phyloP scores from a whole-genome alignment of 371 early-diverging fungal species.

The Mortierella sp. region DNA sequence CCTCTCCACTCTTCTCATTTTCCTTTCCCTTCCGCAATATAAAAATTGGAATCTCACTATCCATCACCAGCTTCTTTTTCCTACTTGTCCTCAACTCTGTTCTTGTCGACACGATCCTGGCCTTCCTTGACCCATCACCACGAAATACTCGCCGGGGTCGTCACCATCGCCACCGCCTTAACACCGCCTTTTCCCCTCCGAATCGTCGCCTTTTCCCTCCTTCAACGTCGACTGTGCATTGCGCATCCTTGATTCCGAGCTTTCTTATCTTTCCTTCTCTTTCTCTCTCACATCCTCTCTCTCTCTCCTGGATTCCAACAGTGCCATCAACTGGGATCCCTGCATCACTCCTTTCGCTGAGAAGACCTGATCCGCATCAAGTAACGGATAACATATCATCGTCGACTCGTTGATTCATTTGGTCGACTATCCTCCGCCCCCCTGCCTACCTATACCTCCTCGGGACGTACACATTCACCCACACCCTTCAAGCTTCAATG shows the following conservation, averaged over 20 bases:
- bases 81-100: not conserved
- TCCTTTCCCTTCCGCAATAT: constrained; percentile 22
- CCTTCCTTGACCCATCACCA: no score
- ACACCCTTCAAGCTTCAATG: constrained; percentile 4
- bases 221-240: no score
- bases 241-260: not conserved
- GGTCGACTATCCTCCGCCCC: not conserved
- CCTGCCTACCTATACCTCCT: not conserved
- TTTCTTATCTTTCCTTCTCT: constrained; percentile 1
- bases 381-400: constrained; percentile 22
- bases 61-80: constrained; percentile 10
- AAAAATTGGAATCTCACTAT: constrained; percentile 40
- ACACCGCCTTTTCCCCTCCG: not conserved
- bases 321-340: constrained; percentile 7
- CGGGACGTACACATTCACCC: not conserved
- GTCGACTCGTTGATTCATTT: not conserved
- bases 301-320: constrained; percentile 18
- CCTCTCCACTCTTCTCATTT: not conserved
- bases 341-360: not conserved
- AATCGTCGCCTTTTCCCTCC: not conserved
- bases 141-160: not conserved
- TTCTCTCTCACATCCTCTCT: not conserved
- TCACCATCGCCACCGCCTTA: not conserved
- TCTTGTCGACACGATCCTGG: not conserved
- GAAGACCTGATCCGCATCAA: constrained; percentile 20